Base-by-base conservation (phyloP, 176 grass and related monocot genomes). In the Olyra latifolia region DNA sequence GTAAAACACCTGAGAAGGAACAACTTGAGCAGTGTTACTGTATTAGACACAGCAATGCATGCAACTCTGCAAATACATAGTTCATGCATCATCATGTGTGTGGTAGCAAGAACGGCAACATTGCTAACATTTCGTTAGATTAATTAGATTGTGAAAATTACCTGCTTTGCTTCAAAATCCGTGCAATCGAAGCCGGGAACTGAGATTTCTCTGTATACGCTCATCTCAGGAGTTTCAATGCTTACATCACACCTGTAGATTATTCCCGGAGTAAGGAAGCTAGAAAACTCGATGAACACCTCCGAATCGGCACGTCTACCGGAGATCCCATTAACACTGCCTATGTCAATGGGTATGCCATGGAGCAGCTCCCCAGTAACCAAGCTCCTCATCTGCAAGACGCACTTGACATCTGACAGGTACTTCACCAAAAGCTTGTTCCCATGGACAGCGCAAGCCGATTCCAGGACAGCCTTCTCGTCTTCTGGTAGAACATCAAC, bases 241-340 rank as follows among this genome's bases (percentile, higher is more conserved):
- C 80, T 80, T 1, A 98, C 77, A 45, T 95, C 82, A 4, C 95
- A 95, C 71, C 78, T 64, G 23, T 93, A 98, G 29, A 95, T 86
- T 57, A 95, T 98, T 16, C 95, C 95, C 0, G 95, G 90, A 32
- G 95, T 91, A 42, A 98, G 88, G 74, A 94, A 98, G 69, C 95
- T 95, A 22, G 95, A 81, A 22, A 98, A 98, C 59, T 89, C 73
- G 79, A 98, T 63, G 89, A 98, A 98, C 80, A 91, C 62, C 58
- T 87, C 86, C 30, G 74, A 89, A 29, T 98, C 90, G n/a, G 32
- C 55, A 20, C 92, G 88, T 2, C 90, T 83, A 16, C 88, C 89
- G 27, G 92, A 75, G 23, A 95, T 86, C 64, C 90, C 83, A 59
- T 72, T 93, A 73, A 98, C 86, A 11, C 86, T 91, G 69, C 95